phyloP scores from a whole-genome alignment of 2,329 filamentous ascomycete genomes.

The Talaromyces sp. region DNA sequence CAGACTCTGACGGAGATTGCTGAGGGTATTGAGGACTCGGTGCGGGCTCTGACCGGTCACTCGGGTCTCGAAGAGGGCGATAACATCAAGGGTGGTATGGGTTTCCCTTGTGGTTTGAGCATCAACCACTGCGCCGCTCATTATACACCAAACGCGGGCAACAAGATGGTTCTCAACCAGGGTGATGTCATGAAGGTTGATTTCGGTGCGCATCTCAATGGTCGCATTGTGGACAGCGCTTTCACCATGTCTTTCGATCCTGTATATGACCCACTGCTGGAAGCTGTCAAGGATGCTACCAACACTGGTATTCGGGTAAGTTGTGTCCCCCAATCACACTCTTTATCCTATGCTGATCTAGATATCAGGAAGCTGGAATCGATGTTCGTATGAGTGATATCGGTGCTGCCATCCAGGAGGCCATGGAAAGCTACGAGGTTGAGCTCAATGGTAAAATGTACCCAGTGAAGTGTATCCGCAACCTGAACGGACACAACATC shows the following conservation, averaged over 20 bases:
- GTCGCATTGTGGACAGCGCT: constrained; percentile 70
- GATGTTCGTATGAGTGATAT: constrained; percentile 88
- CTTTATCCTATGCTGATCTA: constrained; percentile 13
- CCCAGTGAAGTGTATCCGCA: constrained; percentile 82
- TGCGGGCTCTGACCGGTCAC: constrained; percentile 76
- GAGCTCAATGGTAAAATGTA: constrained; percentile 78
- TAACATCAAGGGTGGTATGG: constrained; percentile 76
- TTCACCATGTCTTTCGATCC: constrained; percentile 71
- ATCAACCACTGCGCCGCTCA: constrained; percentile 85
- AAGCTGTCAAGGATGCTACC: constrained; percentile 68
- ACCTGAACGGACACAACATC: constrained; percentile 89
- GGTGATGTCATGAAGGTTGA: constrained; percentile 75
- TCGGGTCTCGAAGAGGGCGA: constrained; percentile 77
- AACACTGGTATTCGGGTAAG: constrained; percentile 71
- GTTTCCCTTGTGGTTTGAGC: constrained; percentile 82
- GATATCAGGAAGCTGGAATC: constrained; percentile 76
- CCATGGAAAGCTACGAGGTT: constrained; percentile 91
- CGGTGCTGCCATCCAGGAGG: constrained; percentile 80
- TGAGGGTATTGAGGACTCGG: constrained; percentile 82
- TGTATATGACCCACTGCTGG: constrained; percentile 68
- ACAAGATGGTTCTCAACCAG: constrained; percentile 70
- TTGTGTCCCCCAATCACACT: not conserved
- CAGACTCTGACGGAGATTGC: constrained; percentile 80
- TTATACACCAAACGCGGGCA: constrained; percentile 84
- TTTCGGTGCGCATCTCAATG: constrained; percentile 72